Evolutionary conservation across 2,329 filamentous ascomycete genomes (phyloP).

Genomic region (Aspergillus fructus): DNA sequence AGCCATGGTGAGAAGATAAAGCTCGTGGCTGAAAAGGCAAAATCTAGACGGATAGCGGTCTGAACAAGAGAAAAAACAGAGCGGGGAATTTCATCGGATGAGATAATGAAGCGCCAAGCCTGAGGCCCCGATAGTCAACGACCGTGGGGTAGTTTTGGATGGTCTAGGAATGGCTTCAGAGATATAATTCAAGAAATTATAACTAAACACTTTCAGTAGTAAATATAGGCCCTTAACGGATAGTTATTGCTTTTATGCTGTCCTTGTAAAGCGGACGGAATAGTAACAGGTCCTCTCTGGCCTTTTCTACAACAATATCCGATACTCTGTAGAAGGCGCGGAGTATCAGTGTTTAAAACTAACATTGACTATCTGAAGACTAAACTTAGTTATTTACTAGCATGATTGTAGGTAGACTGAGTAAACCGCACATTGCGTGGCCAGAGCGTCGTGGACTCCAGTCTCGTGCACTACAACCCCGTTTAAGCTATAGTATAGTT

Average conservation of each 20-base stretch:
- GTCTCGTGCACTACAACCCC: not conserved
- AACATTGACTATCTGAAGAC: not conserved
- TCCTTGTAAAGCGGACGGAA: too few relatives aligned
- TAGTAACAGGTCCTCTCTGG: too few relatives aligned
- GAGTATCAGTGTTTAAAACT: not conserved
- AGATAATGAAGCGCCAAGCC: conserved; percentile 9
- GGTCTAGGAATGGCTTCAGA: too few relatives aligned
- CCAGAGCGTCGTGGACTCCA: not conserved
- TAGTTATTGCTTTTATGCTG: too few relatives aligned
- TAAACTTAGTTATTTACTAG: not conserved
- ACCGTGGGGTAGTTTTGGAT: not conserved
- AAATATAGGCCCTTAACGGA: too few relatives aligned
- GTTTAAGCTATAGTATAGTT: not conserved
- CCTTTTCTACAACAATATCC: too few relatives aligned
- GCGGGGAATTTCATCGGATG: conserved; percentile 15
- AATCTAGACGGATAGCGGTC: conserved; percentile 20
- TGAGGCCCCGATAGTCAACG: not conserved
- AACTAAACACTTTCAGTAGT: too few relatives aligned
- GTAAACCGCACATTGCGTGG: not conserved
- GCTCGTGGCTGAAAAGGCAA: conserved; percentile 11
- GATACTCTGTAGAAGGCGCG: not conserved
- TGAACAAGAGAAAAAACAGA: conserved; percentile 22
- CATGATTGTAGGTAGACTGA: not conserved
- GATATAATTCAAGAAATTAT: too few relatives aligned
- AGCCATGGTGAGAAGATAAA: conserved; percentile 37